Evolutionary conservation across 495 filamentous ascomycete species (phyloP).

Genomic region (Penicillium atrosanguineum): DNA sequence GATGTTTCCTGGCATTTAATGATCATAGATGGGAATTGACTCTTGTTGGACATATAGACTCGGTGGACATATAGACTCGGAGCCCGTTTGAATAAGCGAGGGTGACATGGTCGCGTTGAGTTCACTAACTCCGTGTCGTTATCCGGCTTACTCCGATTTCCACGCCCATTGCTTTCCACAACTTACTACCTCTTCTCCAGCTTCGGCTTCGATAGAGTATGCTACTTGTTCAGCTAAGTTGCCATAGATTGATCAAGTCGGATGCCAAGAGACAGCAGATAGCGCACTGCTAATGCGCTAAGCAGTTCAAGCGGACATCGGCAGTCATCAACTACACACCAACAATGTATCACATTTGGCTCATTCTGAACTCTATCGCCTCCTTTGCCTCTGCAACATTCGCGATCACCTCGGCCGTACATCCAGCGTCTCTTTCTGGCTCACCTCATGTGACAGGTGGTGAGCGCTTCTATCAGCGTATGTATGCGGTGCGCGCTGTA

Average conservation of each 20-base stretch:
- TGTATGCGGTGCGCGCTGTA: constrained; percentile 2
- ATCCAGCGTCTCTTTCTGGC: constrained; percentile 1
- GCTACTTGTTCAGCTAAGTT: too few species aligned
- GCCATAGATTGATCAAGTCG: too few species aligned
- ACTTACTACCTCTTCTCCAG: too few species aligned
- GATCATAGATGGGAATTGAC: not conserved
- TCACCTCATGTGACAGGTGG: not conserved
- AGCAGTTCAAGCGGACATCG: too few species aligned
- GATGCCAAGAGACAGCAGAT: too few species aligned
- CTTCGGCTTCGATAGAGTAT: too few species aligned
- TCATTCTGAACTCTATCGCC: not conserved
- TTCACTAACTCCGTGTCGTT: not conserved
- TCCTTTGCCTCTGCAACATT: not conserved
- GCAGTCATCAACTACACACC: too few species aligned
- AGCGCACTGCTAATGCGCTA: too few species aligned
- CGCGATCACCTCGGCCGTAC: not conserved
- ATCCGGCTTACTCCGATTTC: not conserved
- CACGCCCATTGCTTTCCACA: too few species aligned
- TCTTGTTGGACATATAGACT: not conserved
- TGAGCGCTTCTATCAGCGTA: constrained; percentile 4
- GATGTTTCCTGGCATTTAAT: not conserved
- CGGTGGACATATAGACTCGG: too few species aligned
- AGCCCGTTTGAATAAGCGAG: not conserved
- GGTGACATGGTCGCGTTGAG: not conserved
- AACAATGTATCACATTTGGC: too few species aligned